A percentile compares a stretch with the other conserved stretches of the same genome.
Evolutionary conservation across 108 stramenopile genomes (phyloP).

Genomic region (Nannochloropsis gaditana): DNA sequence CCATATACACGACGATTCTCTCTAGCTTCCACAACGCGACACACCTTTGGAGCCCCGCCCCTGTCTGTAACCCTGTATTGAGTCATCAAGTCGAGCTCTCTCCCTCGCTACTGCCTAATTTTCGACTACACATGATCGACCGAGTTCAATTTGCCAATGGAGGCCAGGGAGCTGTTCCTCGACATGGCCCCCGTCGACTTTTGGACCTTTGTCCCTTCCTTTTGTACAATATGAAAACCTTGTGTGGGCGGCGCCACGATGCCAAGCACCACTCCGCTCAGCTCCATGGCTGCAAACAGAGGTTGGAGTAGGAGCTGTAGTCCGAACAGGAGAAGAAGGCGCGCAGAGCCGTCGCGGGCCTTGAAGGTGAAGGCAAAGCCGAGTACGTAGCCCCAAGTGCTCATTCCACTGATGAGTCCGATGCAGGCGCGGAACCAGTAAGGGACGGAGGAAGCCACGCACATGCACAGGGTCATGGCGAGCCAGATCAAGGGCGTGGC

Average conservation of each 20-base stretch:
- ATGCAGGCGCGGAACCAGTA: not conserved
- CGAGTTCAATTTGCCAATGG: constrained; percentile 10
- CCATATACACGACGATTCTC: too few species aligned
- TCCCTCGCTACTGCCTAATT: too few species aligned
- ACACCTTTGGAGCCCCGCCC: too few species aligned
- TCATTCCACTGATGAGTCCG: not conserved
- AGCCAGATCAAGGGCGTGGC: not conserved
- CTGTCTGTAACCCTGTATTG: too few species aligned
- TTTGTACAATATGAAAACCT: constrained; percentile 13
- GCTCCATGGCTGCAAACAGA: not conserved
- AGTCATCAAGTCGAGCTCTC: too few species aligned
- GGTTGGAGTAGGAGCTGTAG: not conserved
- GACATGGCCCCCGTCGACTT: not conserved
- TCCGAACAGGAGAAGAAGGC: not conserved
- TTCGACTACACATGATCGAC: not conserved
- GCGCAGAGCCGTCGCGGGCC: not conserved
- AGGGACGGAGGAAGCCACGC: not conserved
- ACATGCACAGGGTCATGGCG: not conserved
- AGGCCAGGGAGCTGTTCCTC: not conserved
- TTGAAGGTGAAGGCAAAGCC: constrained; percentile 8
- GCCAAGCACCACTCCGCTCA: not conserved
- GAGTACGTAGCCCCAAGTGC: not conserved
- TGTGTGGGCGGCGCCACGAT: not conserved
- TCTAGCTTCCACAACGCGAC: too few species aligned
- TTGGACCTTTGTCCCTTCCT: not conserved